phyloP scores from a whole-genome alignment of 306 rosid species.

The Cicer chorassanicum region DNA sequence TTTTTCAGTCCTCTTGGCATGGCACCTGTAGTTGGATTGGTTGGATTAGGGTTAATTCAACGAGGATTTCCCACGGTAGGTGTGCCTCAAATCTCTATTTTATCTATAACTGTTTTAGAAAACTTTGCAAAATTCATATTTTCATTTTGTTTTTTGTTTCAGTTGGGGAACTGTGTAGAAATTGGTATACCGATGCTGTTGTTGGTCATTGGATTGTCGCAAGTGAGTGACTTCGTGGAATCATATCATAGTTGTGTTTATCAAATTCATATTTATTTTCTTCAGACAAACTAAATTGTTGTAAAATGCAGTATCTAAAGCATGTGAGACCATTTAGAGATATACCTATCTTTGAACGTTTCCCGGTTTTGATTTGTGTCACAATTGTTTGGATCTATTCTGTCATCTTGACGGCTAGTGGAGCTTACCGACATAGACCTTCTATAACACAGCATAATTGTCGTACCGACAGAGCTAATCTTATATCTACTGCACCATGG shows the following conservation, averaged over 20 bases:
- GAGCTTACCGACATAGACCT: constrained; percentile 74
- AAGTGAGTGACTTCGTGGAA: constrained; percentile 61
- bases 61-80: constrained; percentile 88
- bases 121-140: neutral
- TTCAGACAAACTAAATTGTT: constrained; percentile 23
- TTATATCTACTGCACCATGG: constrained; percentile 95
- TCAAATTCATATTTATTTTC: constrained; percentile 27
- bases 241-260: neutral
- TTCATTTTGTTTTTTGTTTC: constrained; percentile 45
- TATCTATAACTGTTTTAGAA: neutral
- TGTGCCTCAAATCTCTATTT: constrained; percentile 40
- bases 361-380: constrained; percentile 86
- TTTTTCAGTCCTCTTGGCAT: constrained; percentile 98
- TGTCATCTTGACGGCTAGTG: constrained; percentile 85
- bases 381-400: constrained; percentile 88
- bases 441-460: constrained; percentile 68
- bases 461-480: constrained; percentile 83
- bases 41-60: constrained; percentile 87
- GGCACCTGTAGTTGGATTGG: constrained; percentile 97
- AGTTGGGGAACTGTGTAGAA: constrained; percentile 94
- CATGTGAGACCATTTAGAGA: constrained; percentile 87
- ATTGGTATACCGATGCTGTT: constrained; percentile 90
- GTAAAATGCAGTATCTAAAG: constrained; percentile 84
- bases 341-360: constrained; percentile 85
- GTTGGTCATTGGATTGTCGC: constrained; percentile 83